Base-by-base conservation (phyloP, 2,329 filamentous ascomycete genomes). In the Calcarisporium arbuscula region DNA sequence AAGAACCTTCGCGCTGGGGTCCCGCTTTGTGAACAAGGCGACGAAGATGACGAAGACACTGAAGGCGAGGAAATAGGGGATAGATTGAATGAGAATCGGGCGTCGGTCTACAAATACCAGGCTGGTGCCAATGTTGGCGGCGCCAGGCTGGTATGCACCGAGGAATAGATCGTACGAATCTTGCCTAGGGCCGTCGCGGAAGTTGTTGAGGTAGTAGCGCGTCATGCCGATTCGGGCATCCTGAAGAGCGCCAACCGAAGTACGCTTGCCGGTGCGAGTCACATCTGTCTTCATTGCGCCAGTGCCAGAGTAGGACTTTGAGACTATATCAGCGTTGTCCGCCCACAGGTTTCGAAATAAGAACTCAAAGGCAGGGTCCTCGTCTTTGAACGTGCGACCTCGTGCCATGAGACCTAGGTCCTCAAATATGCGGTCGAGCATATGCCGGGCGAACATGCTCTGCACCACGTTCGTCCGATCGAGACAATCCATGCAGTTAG, bases 401-500 rank as follows among this genome's bases (percentile, higher is more conserved):
- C 77, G 74, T 34, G 75, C 62, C 49, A 96, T 74, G 33, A 95
- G 66, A 22, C 89, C 89, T 4, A 87, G 66, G 49, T 96, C 90
- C 43, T 81, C 75, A 38, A 98, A 78, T 68, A 95, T 92, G 45
- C 88, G 82, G 42, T 89, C 89, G 26, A 98, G 68, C 11, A 86
- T 85, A 75, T 81, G 89, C 33, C 90, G 82, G 8, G 85, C 92
- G 39, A 98, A 77, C 84, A 96, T 95, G 58, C 87, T 94, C 63
- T 98, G 92, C 4, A 98, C 87, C 6, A 98, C 89, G 51, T 98
- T 98, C 34, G 92, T 98, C 34, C 92, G 84, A 61, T 98, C 92
- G 11, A 98, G 75, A 47, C 94, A 98, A 62, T 98, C 92, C 92
- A 98, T 98, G 65, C 92, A 98, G 60, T 98, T 98, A 25, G 92